phyloP scores from a whole-genome alignment of 371 early-diverging fungal genomes.

The Chytridium lagenaria region DNA sequence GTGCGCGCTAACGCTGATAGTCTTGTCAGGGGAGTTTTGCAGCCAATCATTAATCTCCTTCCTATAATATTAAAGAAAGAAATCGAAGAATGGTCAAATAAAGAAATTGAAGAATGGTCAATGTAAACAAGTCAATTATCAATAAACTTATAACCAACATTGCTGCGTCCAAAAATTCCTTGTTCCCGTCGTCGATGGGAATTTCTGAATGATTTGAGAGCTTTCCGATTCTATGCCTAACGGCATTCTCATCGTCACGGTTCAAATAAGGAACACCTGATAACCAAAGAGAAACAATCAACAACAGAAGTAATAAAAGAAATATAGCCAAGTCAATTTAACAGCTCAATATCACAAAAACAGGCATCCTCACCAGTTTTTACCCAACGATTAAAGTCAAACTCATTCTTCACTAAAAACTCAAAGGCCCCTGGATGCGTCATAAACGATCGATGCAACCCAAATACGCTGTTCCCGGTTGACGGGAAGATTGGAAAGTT shows the following conservation, averaged over 20 bases:
- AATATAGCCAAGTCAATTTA: neutral
- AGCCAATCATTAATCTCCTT: constrained; percentile 60
- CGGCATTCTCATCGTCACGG: constrained; percentile 63
- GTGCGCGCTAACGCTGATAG: constrained; percentile 44
- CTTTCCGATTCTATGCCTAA: constrained; percentile 53
- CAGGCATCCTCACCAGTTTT: constrained; percentile 11
- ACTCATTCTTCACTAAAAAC: constrained; percentile 75
- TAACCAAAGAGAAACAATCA: neutral
- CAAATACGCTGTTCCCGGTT: constrained; percentile 61
- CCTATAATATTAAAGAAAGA: constrained; percentile 30
- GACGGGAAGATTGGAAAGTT: constrained; percentile 89
- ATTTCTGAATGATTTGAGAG: constrained; percentile 58
- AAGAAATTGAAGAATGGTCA: neutral
- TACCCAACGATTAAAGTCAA: constrained; percentile 84
- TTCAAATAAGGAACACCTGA: constrained; percentile 79
- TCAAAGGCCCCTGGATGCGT: constrained; percentile 77
- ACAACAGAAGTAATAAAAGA: neutral
- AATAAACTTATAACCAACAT: constrained; percentile 42
- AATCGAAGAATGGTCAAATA: neutral
- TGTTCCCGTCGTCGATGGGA: constrained; percentile 66
- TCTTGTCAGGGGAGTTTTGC: constrained; percentile 42
- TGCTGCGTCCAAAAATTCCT: constrained; percentile 58
- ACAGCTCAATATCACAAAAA: neutral
- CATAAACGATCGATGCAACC: constrained; percentile 68
- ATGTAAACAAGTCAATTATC: constrained; percentile 9